Evolutionary conservation across 2,329 filamentous ascomycete genomes (phyloP), one percentile per base, ranked within the genome.

Genomic region (Botrytis elliptica): DNA sequence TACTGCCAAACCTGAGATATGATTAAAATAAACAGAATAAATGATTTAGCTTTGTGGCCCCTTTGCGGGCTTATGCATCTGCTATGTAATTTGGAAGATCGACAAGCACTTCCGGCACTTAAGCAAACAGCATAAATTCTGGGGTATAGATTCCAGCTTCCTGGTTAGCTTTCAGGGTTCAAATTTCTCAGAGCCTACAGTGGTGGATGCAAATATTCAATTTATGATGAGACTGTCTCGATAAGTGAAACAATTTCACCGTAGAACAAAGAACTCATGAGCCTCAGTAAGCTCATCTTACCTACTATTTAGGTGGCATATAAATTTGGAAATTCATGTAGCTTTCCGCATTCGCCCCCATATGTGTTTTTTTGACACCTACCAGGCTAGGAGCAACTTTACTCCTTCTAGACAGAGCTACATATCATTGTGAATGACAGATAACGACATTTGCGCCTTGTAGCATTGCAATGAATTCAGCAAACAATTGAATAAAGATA

Each of bases 401-500:
- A 63, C 77, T 76, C 71, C 73, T 78, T 78, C 73, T 42, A 74
- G 74, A 63, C n/a, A 70, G 49, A 75, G 66, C 67, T 70, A 75
- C 74, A 75, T 68, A 75, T 75, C 64, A 62, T 63, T 46, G 33
- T 59, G 42, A 44, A 73, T 78, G 78, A 79, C 78, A 80, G 75
- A 75, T 76, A 75, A 77, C 72, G 73, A 76, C 38, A 42, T 62
- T 49, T 57, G 55, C 67, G 71, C 72, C 22, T 76, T 70, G 73
- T 75, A 72, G 71, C 72, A 77, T 76, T 40, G 36, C 38, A 75
- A 75, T 44, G 72, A 62, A 42, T 25, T 69, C 52, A 79, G 75
- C 76, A 79, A 80, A 79, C 78, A 80, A 74, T 59, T 49, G 57
- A 73, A 75, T 76, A 77, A 74, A 70, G 72, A 74, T n/a, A 59